These are phyloP conservation scores for Orbilia ellipsospora DNA, from an alignment of 2,329 filamentous ascomycete genomes.

Conservation along the genomic window DNA sequence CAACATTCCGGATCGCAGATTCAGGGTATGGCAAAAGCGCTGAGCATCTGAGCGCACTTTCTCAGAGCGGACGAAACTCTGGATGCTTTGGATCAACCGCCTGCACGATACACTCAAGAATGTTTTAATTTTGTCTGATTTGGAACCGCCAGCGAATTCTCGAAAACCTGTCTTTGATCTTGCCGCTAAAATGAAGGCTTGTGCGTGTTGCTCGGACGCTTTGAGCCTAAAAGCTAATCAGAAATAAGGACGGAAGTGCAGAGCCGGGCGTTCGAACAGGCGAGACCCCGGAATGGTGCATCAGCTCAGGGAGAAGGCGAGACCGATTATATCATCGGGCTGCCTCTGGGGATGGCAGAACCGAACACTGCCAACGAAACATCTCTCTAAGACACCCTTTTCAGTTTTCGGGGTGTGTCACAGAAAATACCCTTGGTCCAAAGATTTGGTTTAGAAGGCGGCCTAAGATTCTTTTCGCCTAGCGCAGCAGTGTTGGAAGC, in stretches of 20 bases:
- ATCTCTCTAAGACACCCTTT: constrained; percentile 4
- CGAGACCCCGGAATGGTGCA: constrained; percentile 31
- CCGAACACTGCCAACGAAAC: constrained; percentile 13
- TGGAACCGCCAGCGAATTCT: too few relatives aligned
- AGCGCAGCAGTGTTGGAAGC: constrained; percentile 23
- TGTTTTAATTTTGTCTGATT: too few relatives aligned
- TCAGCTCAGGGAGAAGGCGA: constrained; percentile 25
- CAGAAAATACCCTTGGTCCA: constrained; percentile 54
- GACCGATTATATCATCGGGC: constrained; percentile 46
- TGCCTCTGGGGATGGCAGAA: constrained; percentile 2
- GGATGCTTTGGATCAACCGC: constrained; percentile 28
- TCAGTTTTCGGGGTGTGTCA: constrained; percentile 40
- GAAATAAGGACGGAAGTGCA: constrained; percentile 34
- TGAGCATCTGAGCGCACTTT: constrained; percentile 12
- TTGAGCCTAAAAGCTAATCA: constrained; percentile 41
- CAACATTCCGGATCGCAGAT: too few relatives aligned
- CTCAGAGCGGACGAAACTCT: constrained; percentile 29
- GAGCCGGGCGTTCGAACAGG: constrained; percentile 47
- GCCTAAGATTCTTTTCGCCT: constrained; percentile 33
- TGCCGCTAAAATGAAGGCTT: constrained; percentile 18
- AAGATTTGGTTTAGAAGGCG: constrained; percentile 34
- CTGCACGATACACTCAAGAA: constrained; percentile 8
- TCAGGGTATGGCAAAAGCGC: neutral
- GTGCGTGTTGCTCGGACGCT: constrained; percentile 11
- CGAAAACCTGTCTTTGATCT: neutral